Evolutionary conservation across 495 filamentous ascomycete species (phyloP).

Genomic region (Filosporella fistucella): DNA sequence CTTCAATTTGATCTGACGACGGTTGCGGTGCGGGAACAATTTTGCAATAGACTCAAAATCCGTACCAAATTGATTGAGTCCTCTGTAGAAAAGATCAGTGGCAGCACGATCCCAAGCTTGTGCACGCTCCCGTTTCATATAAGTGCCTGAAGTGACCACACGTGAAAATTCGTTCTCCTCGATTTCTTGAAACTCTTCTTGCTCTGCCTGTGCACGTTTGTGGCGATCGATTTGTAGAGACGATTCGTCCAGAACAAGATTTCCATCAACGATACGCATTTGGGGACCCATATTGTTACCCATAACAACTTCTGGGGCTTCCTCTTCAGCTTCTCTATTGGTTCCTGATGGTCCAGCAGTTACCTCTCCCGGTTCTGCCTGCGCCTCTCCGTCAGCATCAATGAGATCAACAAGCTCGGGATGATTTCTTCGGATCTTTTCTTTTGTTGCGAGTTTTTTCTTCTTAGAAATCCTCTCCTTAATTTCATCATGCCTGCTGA

Average conservation of each 20-base stretch:
- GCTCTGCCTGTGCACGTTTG: conserved; percentile 53
- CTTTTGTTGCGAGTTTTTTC: conserved; percentile 29
- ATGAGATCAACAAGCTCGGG: conserved; percentile 24
- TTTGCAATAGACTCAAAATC: conserved; percentile 86
- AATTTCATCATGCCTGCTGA: conserved; percentile 59
- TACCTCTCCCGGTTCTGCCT: conserved; percentile 5
- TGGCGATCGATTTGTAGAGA: conserved; percentile 78
- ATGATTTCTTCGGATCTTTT: conserved; percentile 22
- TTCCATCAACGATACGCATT: conserved; percentile 74
- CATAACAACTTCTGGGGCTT: conserved; percentile 11
- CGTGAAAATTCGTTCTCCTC: conserved; percentile 83
- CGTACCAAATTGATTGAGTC: conserved; percentile 82
- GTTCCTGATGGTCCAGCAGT: conserved; percentile 4
- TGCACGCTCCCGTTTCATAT: conserved; percentile 63
- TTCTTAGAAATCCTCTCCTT: conserved; percentile 40
- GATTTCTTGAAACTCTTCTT: conserved; percentile 56
- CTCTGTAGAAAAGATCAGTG: conserved; percentile 82
- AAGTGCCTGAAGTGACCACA: conserved; percentile 68
- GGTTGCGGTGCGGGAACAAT: conserved; percentile 70
- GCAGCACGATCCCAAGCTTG: conserved; percentile 72
- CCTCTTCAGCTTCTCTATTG: conserved; percentile 12
- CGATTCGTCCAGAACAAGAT: conserved; percentile 75
- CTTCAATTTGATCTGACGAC: conserved; percentile 84
- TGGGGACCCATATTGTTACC: conserved; percentile 31
- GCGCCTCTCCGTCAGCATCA: conserved; percentile 12